Evolutionary conservation across 2,329 filamentous ascomycete species (phyloP).

Genomic region (Microsporum canis): DNA sequence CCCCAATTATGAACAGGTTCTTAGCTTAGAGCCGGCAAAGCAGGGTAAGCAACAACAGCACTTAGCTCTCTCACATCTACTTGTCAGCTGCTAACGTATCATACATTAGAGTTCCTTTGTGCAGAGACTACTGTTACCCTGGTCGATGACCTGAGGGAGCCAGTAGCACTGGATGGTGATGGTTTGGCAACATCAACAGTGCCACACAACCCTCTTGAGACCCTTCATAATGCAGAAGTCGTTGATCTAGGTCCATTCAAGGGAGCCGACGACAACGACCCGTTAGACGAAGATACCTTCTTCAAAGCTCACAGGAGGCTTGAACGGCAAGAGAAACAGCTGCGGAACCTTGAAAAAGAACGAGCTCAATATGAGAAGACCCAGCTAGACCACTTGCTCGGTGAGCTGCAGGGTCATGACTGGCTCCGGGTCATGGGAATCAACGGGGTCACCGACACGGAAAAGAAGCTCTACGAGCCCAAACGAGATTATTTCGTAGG

Average conservation of each 20-base stretch:
- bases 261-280: slow-evolving; percentile 33
- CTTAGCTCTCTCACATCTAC: not conserved
- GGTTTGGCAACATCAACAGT: not conserved
- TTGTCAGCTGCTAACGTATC: not conserved
- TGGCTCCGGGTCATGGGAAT: slow-evolving; percentile 91
- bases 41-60: slow-evolving; percentile 44
- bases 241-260: slow-evolving; percentile 34
- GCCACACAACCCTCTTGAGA: slow-evolving; percentile 25
- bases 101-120: slow-evolving; percentile 54
- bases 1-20: slow-evolving; percentile 84
- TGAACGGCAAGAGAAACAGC: slow-evolving; percentile 55
- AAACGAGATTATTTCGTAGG: slow-evolving; percentile 75
- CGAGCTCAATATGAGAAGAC: slow-evolving; percentile 55
- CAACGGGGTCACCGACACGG: slow-evolving; percentile 68
- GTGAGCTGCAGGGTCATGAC: slow-evolving; percentile 78
- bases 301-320: slow-evolving; percentile 49
- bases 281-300: slow-evolving; percentile 46
- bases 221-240: slow-evolving; percentile 30
- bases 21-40: slow-evolving; percentile 72
- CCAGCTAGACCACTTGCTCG: slow-evolving; percentile 56
- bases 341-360: slow-evolving; percentile 57
- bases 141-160: slow-evolving; percentile 44
- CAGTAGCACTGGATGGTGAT: slow-evolving; percentile 8
- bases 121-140: slow-evolving; percentile 63
- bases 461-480: slow-evolving; percentile 75